Evolutionary conservation across 768 basidiomycete genomes (phyloP).

Genomic region (Epithele typhae): DNA sequence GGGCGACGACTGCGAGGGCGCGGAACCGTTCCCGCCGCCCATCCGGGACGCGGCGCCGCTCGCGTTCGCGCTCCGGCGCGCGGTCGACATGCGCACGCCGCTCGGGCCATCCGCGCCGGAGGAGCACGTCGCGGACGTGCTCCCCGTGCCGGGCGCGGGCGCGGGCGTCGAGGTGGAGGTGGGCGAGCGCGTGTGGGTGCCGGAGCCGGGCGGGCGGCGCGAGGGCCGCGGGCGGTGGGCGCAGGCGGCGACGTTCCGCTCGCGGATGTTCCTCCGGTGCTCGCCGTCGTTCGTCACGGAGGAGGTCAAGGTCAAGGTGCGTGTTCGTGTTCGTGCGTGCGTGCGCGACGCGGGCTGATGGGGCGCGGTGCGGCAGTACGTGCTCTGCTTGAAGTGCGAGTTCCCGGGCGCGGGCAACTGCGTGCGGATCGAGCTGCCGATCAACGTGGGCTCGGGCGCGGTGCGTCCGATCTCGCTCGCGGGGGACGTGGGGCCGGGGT

Average conservation of each 20-base stretch:
- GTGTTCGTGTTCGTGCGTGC: background rate
- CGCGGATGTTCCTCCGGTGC: constrained; percentile 8
- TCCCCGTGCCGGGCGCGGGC: constrained; percentile 2
- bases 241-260: constrained; percentile 17
- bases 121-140: constrained; percentile 8
- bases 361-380: constrained; percentile 5
- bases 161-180: constrained; percentile 15
- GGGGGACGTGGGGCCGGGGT: background rate
- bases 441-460: constrained; percentile 14
- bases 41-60: constrained; percentile 13
- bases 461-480: constrained; percentile 2
- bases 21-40: constrained; percentile 9
- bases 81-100: constrained; percentile 10
- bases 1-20: constrained; percentile 1
- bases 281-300: constrained; percentile 15
- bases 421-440: constrained; percentile 14
- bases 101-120: constrained; percentile 7
- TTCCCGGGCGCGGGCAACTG: constrained; percentile 19
- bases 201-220: constrained; percentile 12
- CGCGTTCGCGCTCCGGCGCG: constrained; percentile 12
- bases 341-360: no score
- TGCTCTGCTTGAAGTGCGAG: constrained; percentile 11
- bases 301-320: constrained; percentile 12
- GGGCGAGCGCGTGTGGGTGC: constrained; percentile 13
- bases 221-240: constrained; percentile 10